These are phyloP conservation scores for Macrophomina tecta DNA, from an alignment of 2,329 filamentous ascomycete genomes.

Conservation along the genomic window DNA sequence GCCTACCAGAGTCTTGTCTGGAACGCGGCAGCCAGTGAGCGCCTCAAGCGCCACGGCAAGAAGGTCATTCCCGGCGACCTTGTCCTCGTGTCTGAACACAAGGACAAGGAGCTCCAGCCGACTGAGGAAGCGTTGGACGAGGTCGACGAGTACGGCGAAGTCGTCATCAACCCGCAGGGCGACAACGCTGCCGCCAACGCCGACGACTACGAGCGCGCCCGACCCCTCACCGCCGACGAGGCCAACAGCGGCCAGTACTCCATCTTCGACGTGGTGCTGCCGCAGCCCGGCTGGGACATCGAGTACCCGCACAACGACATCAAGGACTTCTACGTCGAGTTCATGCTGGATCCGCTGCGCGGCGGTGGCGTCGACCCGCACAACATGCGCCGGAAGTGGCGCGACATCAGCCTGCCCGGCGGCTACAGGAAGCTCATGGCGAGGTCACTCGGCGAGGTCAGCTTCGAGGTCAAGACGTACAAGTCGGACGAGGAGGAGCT, in stretches of 20 bases:
- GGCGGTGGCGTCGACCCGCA: constrained; percentile 82
- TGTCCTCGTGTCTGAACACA: constrained; percentile 69
- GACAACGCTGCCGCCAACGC: constrained; percentile 63
- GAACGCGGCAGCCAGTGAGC: constrained; percentile 83
- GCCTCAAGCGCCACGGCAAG: constrained; percentile 76
- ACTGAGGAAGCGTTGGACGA: constrained; percentile 39
- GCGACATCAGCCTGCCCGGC: constrained; percentile 87
- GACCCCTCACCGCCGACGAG: constrained; percentile 77
- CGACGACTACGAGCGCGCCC: constrained; percentile 70
- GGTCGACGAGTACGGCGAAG: constrained; percentile 67
- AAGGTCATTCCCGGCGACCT: constrained; percentile 85
- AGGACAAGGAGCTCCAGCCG: constrained; percentile 48
- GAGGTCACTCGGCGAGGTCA: constrained; percentile 67
- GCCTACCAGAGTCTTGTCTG: constrained; percentile 95
- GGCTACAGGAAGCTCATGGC: constrained; percentile 86
- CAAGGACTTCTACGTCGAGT: constrained; percentile 80
- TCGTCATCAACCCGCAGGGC: constrained; percentile 66
- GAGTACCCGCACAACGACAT: constrained; percentile 84
- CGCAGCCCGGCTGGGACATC: constrained; percentile 90
- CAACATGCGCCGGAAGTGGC: constrained; percentile 84
- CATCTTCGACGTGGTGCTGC: constrained; percentile 88
- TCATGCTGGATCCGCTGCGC: constrained; percentile 76
- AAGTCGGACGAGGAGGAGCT: constrained; percentile 71
- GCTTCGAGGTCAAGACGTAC: constrained; percentile 66
- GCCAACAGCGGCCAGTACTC: constrained; percentile 75